Conservation (phyloP, 768 basidiomycete species). For the Pisolithus orientalis region DNA sequence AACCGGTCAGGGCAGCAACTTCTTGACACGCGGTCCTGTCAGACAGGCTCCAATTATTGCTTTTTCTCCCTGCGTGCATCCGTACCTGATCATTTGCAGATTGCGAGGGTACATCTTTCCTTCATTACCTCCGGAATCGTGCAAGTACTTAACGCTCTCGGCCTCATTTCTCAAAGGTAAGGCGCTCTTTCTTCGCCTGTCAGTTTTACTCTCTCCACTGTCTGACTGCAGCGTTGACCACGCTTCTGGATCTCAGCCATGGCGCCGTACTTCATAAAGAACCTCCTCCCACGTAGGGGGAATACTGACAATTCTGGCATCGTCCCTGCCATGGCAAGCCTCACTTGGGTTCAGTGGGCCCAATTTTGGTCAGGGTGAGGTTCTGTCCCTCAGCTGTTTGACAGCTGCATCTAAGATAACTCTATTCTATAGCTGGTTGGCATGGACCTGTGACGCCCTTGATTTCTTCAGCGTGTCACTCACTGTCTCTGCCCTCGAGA, state of each 20-base stretch:
- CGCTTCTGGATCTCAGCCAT: constrained; percentile 18
- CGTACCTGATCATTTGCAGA: no score
- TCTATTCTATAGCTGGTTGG: constrained; percentile 56
- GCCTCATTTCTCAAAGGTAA: neutral
- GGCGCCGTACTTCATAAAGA: constrained; percentile 46
- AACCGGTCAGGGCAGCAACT: neutral
- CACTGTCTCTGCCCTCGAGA: constrained; percentile 39
- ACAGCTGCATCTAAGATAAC: neutral
- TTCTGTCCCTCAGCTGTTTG: neutral
- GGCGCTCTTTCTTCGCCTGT: neutral
- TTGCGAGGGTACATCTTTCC: no score
- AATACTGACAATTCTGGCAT: constrained; percentile 29
- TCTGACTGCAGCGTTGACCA: neutral
- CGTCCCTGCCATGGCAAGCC: constrained; percentile 33
- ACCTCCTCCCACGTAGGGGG: constrained; percentile 46
- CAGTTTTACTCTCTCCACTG: neutral
- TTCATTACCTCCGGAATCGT: neutral
- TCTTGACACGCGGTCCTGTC: neutral
- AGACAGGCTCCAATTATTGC: neutral
- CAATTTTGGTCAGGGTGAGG: constrained; percentile 53
- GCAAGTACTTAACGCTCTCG: neutral
- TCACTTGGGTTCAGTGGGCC: constrained; percentile 51
- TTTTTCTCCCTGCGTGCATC: neutral
- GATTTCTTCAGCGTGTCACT: constrained; percentile 81
- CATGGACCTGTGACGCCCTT: constrained; percentile 83